Evolutionary conservation across 768 basidiomycete genomes (phyloP).

Genomic region (Chiua virens): DNA sequence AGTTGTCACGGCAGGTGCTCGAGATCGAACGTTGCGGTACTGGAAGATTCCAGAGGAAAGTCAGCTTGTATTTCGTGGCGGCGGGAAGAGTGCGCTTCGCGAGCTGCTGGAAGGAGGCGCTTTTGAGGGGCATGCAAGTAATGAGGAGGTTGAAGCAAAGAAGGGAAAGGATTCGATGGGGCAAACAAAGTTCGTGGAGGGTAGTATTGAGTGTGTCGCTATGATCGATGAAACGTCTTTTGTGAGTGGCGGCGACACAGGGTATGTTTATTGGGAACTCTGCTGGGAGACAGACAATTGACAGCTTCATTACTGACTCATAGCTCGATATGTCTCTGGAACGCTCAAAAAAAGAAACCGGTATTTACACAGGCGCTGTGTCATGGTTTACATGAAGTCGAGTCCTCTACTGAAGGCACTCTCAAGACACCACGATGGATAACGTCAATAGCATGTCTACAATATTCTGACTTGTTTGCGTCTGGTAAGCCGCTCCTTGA

Average conservation of each 20-base stretch:
- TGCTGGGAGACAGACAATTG: not conserved
- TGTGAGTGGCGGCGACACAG: slow-evolving; percentile 93
- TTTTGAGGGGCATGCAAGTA: slow-evolving; percentile 54
- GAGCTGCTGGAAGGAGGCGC: slow-evolving; percentile 81
- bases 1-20: slow-evolving; percentile 82
- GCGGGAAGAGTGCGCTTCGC: slow-evolving; percentile 77
- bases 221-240: slow-evolving; percentile 96
- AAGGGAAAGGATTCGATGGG: slow-evolving; percentile 30
- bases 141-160: slow-evolving; percentile 39
- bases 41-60: slow-evolving; percentile 98
- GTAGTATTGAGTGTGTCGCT: slow-evolving; percentile 86
- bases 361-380: slow-evolving; percentile 83
- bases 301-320: not conserved
- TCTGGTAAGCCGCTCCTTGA: slow-evolving; percentile 60
- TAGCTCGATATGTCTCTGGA: slow-evolving; percentile 90
- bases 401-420: slow-evolving; percentile 71
- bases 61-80: slow-evolving; percentile 94
- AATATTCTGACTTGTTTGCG: slow-evolving; percentile 88
- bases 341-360: slow-evolving; percentile 91
- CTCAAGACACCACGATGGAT: slow-evolving; percentile 88
- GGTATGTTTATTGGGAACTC: slow-evolving; percentile 49
- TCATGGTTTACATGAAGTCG: slow-evolving; percentile 77
- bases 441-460: slow-evolving; percentile 76
- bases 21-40: slow-evolving; percentile 89
- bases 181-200: slow-evolving; percentile 67